These are phyloP conservation scores for Trichosporon coremiiforme DNA, from an alignment of 1,284 basidiomycete genomes.

Conservation along the genomic window DNA sequence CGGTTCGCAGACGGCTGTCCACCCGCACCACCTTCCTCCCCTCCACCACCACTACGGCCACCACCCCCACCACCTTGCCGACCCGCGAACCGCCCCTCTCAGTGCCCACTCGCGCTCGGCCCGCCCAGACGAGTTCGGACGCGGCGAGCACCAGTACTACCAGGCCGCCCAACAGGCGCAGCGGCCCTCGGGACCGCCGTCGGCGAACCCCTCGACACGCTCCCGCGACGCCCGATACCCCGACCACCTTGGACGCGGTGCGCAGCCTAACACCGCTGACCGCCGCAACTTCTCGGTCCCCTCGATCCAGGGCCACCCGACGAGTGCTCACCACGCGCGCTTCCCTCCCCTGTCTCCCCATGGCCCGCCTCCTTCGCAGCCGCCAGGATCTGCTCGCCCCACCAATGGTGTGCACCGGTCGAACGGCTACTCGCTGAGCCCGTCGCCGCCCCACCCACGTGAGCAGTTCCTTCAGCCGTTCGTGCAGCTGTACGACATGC, in stretches of 20 bases:
- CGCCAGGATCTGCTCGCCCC: slow-evolving; percentile 14
- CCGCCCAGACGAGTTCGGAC: slow-evolving; percentile 42
- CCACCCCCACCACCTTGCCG: slow-evolving; percentile 38
- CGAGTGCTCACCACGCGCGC: slow-evolving; percentile 22
- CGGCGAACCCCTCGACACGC: slow-evolving; percentile 17
- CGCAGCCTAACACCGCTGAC: slow-evolving; percentile 32
- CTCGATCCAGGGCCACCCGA: slow-evolving; percentile 18
- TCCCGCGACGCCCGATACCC: slow-evolving; percentile 21
- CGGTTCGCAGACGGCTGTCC: slow-evolving; percentile 46
- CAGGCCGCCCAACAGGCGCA: slow-evolving; percentile 26
- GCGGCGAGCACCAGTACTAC: slow-evolving; percentile 39
- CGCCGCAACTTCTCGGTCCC: slow-evolving; percentile 42
- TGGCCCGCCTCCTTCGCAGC: slow-evolving; percentile 18
- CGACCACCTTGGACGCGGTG: background rate
- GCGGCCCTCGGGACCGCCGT: slow-evolving; percentile 22
- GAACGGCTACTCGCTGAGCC: slow-evolving; percentile 33
- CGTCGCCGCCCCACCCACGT: slow-evolving; percentile 34
- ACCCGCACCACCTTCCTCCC: slow-evolving; percentile 44
- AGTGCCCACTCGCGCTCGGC: slow-evolving; percentile 30
- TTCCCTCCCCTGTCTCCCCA: slow-evolving; percentile 30
- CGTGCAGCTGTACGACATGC: slow-evolving; percentile 46
- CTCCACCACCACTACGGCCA: slow-evolving; percentile 28
- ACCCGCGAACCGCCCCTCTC: slow-evolving; percentile 47
- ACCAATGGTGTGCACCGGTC: slow-evolving; percentile 27
- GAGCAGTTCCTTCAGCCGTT: slow-evolving; percentile 43